Conservation (phyloP, 31 red algal species). For the Bonnemaisonia californica region DNA sequence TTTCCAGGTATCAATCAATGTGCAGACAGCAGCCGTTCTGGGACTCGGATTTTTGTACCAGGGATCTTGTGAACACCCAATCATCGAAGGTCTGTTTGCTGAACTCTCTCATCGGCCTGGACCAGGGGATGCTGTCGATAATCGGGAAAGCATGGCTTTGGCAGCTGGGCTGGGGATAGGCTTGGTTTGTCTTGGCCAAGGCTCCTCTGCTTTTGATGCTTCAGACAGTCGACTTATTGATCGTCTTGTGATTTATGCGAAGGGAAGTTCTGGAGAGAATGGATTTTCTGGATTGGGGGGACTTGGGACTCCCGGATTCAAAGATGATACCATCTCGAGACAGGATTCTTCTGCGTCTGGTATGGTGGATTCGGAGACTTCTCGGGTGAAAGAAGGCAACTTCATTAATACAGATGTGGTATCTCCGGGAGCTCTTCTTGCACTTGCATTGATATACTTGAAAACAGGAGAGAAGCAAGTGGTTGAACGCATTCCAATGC, state of each 20-base stretch:
- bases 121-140: constrained; percentile 74
- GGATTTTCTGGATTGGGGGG: background rate
- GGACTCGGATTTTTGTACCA: constrained; percentile 90
- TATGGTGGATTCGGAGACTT: constrained; percentile 69
- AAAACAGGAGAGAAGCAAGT: constrained; percentile 77
- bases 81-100: constrained; percentile 87
- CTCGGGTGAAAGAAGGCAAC: constrained; percentile 66
- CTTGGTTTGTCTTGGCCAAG: constrained; percentile 79
- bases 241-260: constrained; percentile 63
- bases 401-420: constrained; percentile 76
- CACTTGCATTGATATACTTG: constrained; percentile 84
- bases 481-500: constrained; percentile 67
- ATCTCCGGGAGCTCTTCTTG: constrained; percentile 82
- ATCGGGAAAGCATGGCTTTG: constrained; percentile 84
- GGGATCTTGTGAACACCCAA: constrained; percentile 72
- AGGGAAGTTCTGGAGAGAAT: constrained; percentile 55
- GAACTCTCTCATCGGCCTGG: constrained; percentile 72
- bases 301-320: constrained; percentile 12
- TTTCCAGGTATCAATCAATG: constrained; percentile 85
- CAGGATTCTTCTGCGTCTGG: constrained; percentile 29
- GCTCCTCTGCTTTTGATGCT: constrained; percentile 63
- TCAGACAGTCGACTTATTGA: constrained; percentile 64
- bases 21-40: constrained; percentile 90
- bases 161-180: constrained; percentile 89
- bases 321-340: background rate